Evolutionary conservation across 768 basidiomycete genomes (phyloP), one percentile per base, ranked within the genome.

Genomic region (Daedalea quercina): DNA sequence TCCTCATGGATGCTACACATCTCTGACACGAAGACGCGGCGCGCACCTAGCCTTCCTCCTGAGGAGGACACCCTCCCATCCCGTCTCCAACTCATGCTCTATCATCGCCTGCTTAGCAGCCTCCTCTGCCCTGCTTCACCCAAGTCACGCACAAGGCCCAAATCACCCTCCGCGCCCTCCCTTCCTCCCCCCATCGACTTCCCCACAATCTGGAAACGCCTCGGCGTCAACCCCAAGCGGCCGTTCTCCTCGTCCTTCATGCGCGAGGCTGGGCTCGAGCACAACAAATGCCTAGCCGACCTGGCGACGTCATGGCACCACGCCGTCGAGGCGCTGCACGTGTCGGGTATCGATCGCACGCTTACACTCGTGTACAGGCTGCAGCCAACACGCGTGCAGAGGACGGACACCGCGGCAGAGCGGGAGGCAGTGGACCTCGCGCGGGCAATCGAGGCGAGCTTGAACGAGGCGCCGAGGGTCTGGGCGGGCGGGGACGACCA

Each of bases 11-110:
- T 66, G 15, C 66, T 86, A 6, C 73, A 70, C 47, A 61, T 85
- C 24, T 64, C 78, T 17, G 90, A 92, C 58, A 85, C 83, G 43
- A 92, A 92, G 65, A 89, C 87, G 17, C 77, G 89, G 43, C 70
- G 65, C 12, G 63, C 65, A 2, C 54, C 69, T 1, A 71, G 65
- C 13, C 57, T 90, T 1, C 88, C 89, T 1, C 64, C 72, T 3
- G 72, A 81, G 13, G 73, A 75, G 37, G 87, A 90, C 56, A 74
- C 80, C 0, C 63, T 77, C 13, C 64, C 81, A 1, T 74, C 87
- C 0, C 78, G 79, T 7, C 67, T 90, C 33, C 90, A 92, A 63
- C 74, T 91, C 3, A 89, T 89, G 85, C 67, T 90, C 34, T 92
- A 92, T 62, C 76, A 79, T 59, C 79, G 80, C 17, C 77, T 92